Percentiles rank a stretch among this genome's conserved stretches.
Evolutionary conservation across 129 eudicot genomes (phyloP).

Genomic region (carrot (Daucus carota)): DH1_v3.0 NC_030387.2:20431001-20431500

Average conservation of each 20-base stretch:
- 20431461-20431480: neutral
- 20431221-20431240: neutral
- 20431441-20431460: neutral
- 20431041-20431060: neutral
- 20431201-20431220: neutral
- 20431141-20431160: neutral
- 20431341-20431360: neutral
- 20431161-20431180: neutral
- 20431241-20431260: neutral
- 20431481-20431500: constrained; percentile 87
- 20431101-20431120: neutral
- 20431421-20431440: neutral
- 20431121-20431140: neutral
- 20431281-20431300: neutral
- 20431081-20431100: neutral
- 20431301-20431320: neutral
- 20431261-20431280: neutral
- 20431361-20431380: neutral
- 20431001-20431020: neutral
- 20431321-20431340: neutral
- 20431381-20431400: neutral
- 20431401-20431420: neutral
- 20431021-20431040: neutral
- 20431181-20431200: neutral
- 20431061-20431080: neutral